A percentile compares a stretch with the other conserved stretches of the same genome.
Conservation (phyloP, 805 yeast genomes). For the Isabelozyma gotoi region DNA sequence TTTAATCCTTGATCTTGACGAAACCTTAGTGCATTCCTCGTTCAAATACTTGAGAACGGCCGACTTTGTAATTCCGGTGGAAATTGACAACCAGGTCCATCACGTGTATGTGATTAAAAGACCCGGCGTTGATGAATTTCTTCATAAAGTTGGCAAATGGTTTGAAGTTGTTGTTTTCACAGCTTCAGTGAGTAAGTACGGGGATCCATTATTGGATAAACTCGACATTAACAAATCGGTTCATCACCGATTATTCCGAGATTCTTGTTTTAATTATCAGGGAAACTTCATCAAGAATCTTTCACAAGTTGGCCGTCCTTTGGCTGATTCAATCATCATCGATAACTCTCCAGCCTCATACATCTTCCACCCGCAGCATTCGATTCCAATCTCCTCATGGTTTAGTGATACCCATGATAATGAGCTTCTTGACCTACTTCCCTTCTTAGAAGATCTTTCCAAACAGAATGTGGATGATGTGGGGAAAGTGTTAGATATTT, state of each 20-base stretch:
- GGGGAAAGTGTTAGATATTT: conserved; percentile 79
- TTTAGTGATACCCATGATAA: conserved; percentile 97
- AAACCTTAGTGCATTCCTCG: conserved; percentile 92
- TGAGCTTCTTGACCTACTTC: conserved; percentile 87
- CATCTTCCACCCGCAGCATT: conserved; percentile 96
- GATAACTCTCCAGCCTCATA: conserved; percentile 99
- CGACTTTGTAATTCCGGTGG: conserved; percentile 96
- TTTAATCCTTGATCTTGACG: conserved; percentile 88
- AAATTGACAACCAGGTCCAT: conserved; percentile 87
- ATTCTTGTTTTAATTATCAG: conserved; percentile 88
- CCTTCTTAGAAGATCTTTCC: conserved; percentile 84
- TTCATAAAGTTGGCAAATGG: conserved; percentile 76
- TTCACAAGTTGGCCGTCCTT: conserved; percentile 91
- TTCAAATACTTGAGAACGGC: conserved; percentile 90
- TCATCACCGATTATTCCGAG: conserved; percentile 92
- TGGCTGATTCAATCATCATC: conserved; percentile 79
- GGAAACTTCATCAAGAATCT: conserved; percentile 94
- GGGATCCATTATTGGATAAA: conserved; percentile 90
- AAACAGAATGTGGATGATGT: conserved; percentile 76
- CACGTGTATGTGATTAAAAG: conserved; percentile 95
- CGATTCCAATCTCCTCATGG: conserved; percentile 97
- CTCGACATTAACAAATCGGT: conserved; percentile 73
- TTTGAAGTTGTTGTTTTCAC: conserved; percentile 97
- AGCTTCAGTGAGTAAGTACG: conserved; percentile 92
- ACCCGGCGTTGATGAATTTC: conserved; percentile 96